A percentile compares a stretch with the other conserved stretches of the same genome.
Conservation (phyloP, 805 yeast species). For the Cyberlindnera suaveolens region DNA sequence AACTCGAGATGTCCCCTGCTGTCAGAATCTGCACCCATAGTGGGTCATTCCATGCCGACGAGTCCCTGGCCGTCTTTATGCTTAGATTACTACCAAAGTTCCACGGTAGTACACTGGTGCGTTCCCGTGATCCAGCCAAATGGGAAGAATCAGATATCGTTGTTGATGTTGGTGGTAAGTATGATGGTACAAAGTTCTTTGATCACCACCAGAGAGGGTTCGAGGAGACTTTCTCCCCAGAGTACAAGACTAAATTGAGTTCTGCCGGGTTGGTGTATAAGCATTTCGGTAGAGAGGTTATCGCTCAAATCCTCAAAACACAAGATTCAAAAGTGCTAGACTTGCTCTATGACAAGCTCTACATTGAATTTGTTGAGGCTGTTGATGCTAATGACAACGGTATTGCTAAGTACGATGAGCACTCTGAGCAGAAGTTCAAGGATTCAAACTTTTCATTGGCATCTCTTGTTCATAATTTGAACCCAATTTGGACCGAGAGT, state of each 20-base stretch:
- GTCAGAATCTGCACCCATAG: conserved; percentile 82
- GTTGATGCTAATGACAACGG: conserved; percentile 97
- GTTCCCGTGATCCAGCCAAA: conserved; percentile 77
- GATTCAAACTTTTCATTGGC: conserved; percentile 75
- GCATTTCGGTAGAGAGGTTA: conserved; percentile 71
- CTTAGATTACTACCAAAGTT: conserved; percentile 65
- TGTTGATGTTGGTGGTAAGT: conserved; percentile 90
- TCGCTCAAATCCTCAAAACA: conserved; percentile 42
- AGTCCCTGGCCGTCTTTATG: conserved; percentile 88
- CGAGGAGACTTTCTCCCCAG: conserved; percentile 53
- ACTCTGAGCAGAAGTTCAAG: conserved; percentile 51
- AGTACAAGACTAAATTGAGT: conserved; percentile 71
- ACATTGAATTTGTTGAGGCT: conserved; percentile 82
- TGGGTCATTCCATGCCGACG: conserved; percentile 97
- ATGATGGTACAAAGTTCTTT: conserved; percentile 78
- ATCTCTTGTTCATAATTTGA: conserved; percentile 67
- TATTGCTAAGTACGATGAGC: conserved; percentile 58
- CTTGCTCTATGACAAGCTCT: conserved; percentile 67
- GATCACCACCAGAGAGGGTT: conserved; percentile 98
- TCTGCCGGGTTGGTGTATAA: conserved; percentile 93
- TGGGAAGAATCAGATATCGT: conserved; percentile 90
- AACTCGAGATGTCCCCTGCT: conserved; percentile 23
- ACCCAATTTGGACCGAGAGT: conserved; percentile 80
- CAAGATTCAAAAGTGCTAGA: conserved; percentile 42
- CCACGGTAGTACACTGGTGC: conserved; percentile 57